Conservation (phyloP, 169 alveolate genomes). For the Cystoisospora suis region DNA sequence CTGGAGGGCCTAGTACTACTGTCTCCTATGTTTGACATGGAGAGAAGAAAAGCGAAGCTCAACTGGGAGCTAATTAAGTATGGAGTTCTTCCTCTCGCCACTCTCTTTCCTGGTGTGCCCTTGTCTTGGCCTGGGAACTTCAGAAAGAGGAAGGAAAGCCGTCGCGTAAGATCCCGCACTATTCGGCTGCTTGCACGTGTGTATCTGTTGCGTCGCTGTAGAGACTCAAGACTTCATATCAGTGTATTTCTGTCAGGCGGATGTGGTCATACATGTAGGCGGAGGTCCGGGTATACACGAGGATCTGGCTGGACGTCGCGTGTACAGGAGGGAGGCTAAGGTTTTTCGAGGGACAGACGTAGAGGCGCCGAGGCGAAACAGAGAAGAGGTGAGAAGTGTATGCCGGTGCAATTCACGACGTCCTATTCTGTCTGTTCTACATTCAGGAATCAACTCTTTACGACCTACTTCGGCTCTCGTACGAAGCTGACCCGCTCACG, state of each 20-base stretch:
- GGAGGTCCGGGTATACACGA: not conserved
- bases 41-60: slow-evolving; percentile 29
- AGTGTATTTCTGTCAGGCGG: too few relatives aligned
- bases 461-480: not conserved
- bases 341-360: too few relatives aligned
- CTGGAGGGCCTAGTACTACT: slow-evolving; percentile 52
- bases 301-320: too few relatives aligned
- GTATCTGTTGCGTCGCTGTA: too few relatives aligned
- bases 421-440: too few relatives aligned
- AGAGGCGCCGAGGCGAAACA: too few relatives aligned
- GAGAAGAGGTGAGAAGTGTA: too few relatives aligned
- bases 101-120: slow-evolving; percentile 18
- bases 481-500: slow-evolving; percentile 54
- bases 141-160: not conserved
- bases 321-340: too few relatives aligned
- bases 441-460: too few relatives aligned
- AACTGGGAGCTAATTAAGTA: slow-evolving; percentile 20
- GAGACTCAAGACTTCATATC: not conserved
- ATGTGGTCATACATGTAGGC: not conserved
- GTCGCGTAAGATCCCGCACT: not conserved
- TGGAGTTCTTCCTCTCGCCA: slow-evolving; percentile 12
- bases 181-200: not conserved
- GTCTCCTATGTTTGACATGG: slow-evolving; percentile 58
- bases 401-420: too few relatives aligned
- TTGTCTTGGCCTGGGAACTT: not conserved